Evolutionary conservation across 1,284 basidiomycete species (phyloP).

Genomic region (Tausonia pullulans): DNA sequence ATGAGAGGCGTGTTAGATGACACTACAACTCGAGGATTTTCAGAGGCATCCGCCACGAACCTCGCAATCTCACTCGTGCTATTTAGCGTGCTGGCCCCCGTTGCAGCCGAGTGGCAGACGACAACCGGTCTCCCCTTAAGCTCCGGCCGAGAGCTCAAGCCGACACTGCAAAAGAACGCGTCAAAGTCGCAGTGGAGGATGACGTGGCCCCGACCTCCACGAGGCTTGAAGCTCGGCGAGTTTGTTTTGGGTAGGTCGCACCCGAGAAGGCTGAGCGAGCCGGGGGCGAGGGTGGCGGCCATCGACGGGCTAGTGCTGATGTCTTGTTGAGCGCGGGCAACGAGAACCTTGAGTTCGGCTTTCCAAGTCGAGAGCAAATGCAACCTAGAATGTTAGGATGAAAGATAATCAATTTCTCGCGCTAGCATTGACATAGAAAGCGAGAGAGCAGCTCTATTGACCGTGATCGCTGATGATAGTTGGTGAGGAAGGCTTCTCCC

Average conservation of each 20-base stretch:
- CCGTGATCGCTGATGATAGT: slow-evolving; percentile 82
- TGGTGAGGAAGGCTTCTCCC: slow-evolving; percentile 69
- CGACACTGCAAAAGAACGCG: slow-evolving; percentile 92
- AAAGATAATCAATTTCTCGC: neutral
- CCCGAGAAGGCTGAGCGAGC: slow-evolving; percentile 20
- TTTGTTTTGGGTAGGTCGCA: neutral
- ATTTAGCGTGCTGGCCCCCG: slow-evolving; percentile 45
- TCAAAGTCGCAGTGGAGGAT: slow-evolving; percentile 97
- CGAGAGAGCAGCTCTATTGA: slow-evolving; percentile 9
- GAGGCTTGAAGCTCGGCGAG: neutral
- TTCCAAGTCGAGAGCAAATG: slow-evolving; percentile 92
- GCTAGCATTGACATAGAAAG: neutral
- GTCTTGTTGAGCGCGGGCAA: slow-evolving; percentile 60
- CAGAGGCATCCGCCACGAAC: too few species aligned
- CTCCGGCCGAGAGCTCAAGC: slow-evolving; percentile 62
- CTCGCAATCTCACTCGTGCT: slow-evolving; percentile 90
- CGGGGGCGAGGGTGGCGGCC: slow-evolving; percentile 15
- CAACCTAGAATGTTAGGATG: slow-evolving; percentile 33
- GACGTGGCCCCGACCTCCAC: slow-evolving; percentile 41
- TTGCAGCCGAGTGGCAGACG: slow-evolving; percentile 86
- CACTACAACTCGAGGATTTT: too few species aligned
- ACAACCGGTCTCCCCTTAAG: slow-evolving; percentile 76
- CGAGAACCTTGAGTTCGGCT: slow-evolving; percentile 68
- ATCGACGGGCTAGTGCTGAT: slow-evolving; percentile 32
- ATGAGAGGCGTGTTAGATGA: too few species aligned